Evolutionary conservation across 2,329 filamentous ascomycete species (phyloP), one percentile per base, ranked within the genome.

Genomic region (Pestalotiopsis sp.): DNA sequence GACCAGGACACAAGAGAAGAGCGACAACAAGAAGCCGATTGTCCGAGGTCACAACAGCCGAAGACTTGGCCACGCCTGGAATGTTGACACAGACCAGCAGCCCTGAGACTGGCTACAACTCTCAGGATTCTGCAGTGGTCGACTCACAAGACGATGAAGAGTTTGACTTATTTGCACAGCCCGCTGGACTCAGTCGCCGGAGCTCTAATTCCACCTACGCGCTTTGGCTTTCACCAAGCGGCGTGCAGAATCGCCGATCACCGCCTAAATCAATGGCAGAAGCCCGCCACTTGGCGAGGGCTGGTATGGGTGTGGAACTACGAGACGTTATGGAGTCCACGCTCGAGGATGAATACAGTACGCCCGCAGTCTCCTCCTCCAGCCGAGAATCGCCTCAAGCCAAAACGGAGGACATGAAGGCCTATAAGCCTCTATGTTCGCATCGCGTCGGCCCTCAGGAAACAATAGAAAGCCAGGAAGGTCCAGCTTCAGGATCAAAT

Each of bases 41-140:
- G 23, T 77, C 76, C 3, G 77, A 78, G 71, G 74, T 78, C 5
- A 77, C 76, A 2, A 77, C 74, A 3, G 74, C 74, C 7, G 75
- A 75, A 12, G 72, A 77, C 5, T n/a, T 73, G 11, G 49, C 62
- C 9, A 67, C 38, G 13, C 17, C 12, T 6, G 59, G 56, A 36
- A 13, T 9, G 12, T 25, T 14, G 3, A 23, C 36, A 17, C 13
- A 31, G 7, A 11, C 23, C 57, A 23, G 20, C 36, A 45, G 39
- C 14, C 20, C 31, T 25, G 9, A 36, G 7, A 2, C n/a, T 58
- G 17, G 38, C 45, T 2, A 20, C n/a, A 38, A 14, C 5, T 31
- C 14, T 20, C 41, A 56, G 7, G 64, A 66, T 6, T 27, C 31
- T 13, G 64, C 38, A 13, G 36, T 66, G 25, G 31, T 38, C 5